A percentile compares a stretch with the other conserved stretches of the same genome.
phyloP scores from a whole-genome alignment of 805 yeast species.

The Wickerhamiella kurtzmanii region DNA sequence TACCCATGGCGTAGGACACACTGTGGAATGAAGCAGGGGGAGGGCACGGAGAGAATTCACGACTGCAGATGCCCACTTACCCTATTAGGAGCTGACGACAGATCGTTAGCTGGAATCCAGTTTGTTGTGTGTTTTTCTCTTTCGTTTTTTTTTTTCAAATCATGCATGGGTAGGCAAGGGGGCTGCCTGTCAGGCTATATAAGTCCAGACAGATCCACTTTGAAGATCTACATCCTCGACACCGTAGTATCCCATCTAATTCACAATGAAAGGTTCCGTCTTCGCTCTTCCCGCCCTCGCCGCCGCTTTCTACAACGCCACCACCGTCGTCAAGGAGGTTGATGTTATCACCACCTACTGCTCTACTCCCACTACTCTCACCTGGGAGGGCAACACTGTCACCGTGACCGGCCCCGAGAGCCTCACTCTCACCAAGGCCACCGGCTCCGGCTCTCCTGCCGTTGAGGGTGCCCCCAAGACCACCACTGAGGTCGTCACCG shows the following conservation, averaged over 20 bases:
- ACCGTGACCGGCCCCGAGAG: background rate
- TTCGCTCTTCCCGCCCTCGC: constrained; percentile 1
- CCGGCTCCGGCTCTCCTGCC: background rate
- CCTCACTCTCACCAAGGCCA: background rate
- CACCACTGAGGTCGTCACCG: constrained; percentile 6
- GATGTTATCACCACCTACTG: constrained; percentile 1
- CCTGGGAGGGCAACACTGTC: background rate
- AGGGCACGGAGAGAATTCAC: background rate
- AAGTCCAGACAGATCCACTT: background rate
- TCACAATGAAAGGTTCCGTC: background rate
- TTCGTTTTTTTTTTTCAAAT: no score
- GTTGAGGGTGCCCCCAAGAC: background rate
- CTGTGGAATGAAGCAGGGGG: background rate
- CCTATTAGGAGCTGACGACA: background rate
- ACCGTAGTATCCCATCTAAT: background rate
- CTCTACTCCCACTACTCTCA: background rate
- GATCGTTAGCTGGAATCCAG: no score
- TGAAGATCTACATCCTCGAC: background rate
- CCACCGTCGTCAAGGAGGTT: background rate
- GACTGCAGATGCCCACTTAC: background rate
- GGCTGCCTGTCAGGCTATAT: background rate
- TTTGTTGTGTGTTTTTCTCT: no score
- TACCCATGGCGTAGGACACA: no score
- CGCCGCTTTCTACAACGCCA: background rate
- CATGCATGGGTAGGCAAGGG: background rate